phyloP scores from a whole-genome alignment of 2,329 filamentous ascomycete genomes.

The Colletotrichum lini region DNA sequence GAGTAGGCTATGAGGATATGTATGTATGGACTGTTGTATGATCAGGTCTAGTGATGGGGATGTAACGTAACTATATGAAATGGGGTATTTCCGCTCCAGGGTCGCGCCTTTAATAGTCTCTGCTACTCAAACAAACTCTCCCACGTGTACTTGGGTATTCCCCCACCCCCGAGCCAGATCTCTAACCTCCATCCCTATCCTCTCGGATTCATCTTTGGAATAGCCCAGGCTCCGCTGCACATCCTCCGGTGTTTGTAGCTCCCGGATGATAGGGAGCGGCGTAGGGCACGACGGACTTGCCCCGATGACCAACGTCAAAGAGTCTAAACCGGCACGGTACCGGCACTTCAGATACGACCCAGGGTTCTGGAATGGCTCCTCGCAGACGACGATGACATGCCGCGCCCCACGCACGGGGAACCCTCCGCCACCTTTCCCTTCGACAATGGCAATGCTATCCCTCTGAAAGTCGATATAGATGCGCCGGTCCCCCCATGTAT shows the following conservation, averaged over 20 bases:
- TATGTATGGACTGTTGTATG: not conserved
- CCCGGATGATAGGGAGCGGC: constrained; percentile 26
- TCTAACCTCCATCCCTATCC: constrained; percentile 32
- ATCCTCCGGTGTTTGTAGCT: constrained; percentile 18
- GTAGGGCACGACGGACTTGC: not conserved
- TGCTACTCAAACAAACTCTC: constrained; percentile 21
- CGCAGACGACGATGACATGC: constrained; percentile 34
- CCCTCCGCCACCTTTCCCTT: constrained; percentile 38
- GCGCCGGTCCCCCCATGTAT: constrained; percentile 39
- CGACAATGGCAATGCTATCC: constrained; percentile 34
- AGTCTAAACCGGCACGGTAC: constrained; percentile 32
- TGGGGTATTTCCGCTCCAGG: constrained; percentile 34
- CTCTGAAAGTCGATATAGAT: constrained; percentile 33
- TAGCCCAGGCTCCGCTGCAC: constrained; percentile 18
- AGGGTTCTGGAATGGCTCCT: constrained; percentile 35
- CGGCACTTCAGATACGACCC: constrained; percentile 37
- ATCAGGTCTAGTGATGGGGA: not conserved
- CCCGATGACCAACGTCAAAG: constrained; percentile 32
- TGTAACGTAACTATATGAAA: constrained; percentile 2
- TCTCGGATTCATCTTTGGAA: constrained; percentile 27
- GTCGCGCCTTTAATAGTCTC: not conserved
- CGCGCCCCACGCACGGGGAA: constrained; percentile 37
- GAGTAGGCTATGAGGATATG: constrained; percentile 58
- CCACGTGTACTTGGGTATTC: constrained; percentile 25
- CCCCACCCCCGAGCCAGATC: constrained; percentile 35